These are phyloP conservation scores for Gaultheria prostrata DNA, from an alignment of 148 eudicot species.

Conservation along the genomic window DNA sequence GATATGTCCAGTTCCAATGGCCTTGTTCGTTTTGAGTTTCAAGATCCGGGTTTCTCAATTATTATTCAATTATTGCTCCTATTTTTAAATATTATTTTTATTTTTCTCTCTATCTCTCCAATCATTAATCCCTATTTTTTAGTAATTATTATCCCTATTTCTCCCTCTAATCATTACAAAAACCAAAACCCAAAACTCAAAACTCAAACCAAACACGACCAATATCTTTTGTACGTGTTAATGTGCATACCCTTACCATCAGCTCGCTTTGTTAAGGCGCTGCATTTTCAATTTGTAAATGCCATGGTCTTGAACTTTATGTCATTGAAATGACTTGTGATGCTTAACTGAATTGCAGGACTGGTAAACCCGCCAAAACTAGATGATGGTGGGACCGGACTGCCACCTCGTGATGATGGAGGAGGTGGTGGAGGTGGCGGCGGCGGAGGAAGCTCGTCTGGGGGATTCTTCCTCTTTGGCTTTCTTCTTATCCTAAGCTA, in stretches of 20 bases:
- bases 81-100: too few relatives aligned
- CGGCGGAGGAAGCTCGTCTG: not conserved
- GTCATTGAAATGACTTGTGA: not conserved
- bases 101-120: too few relatives aligned
- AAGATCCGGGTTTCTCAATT: too few relatives aligned
- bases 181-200: too few relatives aligned
- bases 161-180: too few relatives aligned
- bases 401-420: slow-evolving; percentile 2
- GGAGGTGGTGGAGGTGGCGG: not conserved
- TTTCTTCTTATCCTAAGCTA: not conserved
- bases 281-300: not conserved
- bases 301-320: not conserved
- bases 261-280: not conserved
- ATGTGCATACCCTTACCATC: not conserved
- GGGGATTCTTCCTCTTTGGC: not conserved
- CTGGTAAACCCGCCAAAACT: not conserved
- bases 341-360: not conserved
- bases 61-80: too few relatives aligned
- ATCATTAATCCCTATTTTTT: too few relatives aligned
- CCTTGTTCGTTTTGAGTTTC: too few relatives aligned
- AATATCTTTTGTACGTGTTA: not conserved
- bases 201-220: too few relatives aligned
- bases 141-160: too few relatives aligned
- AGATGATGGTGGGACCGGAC: not conserved
- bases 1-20: not conserved